These are phyloP conservation scores for Yamadazyma dushanensis DNA, from an alignment of 1,139 yeast species.

Conservation along the genomic window DNA sequence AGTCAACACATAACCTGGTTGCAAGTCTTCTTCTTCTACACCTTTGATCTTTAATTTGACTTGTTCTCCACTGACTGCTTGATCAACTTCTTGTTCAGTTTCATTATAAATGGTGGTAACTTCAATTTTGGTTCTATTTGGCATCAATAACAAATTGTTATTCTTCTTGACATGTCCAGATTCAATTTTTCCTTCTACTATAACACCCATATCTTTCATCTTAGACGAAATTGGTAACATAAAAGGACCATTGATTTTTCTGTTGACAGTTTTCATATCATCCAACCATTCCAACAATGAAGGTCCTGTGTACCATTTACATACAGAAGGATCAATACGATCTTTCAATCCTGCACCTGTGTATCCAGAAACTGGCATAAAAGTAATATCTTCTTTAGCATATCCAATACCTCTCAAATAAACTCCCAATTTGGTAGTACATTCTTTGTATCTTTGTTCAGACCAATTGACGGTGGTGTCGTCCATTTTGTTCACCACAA, in stretches of 20 bases:
- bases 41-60: conserved; percentile 91
- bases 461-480: conserved; percentile 97
- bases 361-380: conserved; percentile 97
- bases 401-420: conserved; percentile 93
- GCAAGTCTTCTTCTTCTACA: conserved; percentile 94
- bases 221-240: conserved; percentile 95
- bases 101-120: conserved; percentile 87
- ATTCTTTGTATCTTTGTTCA: conserved; percentile 92
- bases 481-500: conserved; percentile 98
- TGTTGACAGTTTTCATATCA: conserved; percentile 73
- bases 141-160: conserved; percentile 79
- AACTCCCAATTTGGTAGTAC: conserved; percentile 74
- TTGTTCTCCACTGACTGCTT: conserved; percentile 95
- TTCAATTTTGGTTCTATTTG: conserved; percentile 81
- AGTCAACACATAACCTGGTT: conserved; percentile 87
- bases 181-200: conserved; percentile 97
- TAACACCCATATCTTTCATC: conserved; percentile 94
- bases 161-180: conserved; percentile 90
- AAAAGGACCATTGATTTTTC: conserved; percentile 91
- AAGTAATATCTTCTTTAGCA: conserved; percentile 76
- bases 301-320: conserved; percentile 96
- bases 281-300: conserved; percentile 88
- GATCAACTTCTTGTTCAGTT: conserved; percentile 90
- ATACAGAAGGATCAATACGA: conserved; percentile 63
- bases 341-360: conserved; percentile 97